phyloP scores from a whole-genome alignment of 176 grass and related monocot genomes.

The Guadua angustifolia region DNA sequence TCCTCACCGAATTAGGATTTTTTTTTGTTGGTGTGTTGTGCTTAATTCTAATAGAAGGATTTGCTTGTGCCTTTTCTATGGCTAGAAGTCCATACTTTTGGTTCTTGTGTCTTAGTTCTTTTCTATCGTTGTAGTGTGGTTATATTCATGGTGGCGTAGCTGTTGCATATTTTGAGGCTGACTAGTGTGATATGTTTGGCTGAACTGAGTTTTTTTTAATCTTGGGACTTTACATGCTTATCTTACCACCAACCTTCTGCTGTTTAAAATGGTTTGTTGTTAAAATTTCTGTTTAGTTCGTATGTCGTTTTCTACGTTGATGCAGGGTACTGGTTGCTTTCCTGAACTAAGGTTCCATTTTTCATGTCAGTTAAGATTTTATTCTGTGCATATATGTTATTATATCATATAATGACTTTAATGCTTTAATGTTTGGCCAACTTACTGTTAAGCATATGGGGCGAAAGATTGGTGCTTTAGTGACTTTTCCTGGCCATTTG shows the following conservation, averaged over 20 bases:
- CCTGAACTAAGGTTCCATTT: background rate
- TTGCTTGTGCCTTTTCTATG: background rate
- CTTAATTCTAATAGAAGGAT: background rate
- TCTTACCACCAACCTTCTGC: background rate
- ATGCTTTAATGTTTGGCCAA: background rate
- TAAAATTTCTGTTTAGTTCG: background rate
- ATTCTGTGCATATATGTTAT: background rate
- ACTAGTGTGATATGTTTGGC: background rate
- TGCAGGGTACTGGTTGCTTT: background rate
- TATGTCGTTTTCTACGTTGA: background rate
- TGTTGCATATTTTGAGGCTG: background rate
- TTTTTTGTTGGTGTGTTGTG: background rate
- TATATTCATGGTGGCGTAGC: background rate
- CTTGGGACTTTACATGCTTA: background rate
- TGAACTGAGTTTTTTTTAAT: background rate
- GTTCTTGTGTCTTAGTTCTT: background rate
- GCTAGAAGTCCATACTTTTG: background rate
- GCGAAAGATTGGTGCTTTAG: background rate
- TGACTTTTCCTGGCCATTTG: background rate
- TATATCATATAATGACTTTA: background rate
- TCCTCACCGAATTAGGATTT: background rate
- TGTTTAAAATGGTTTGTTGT: conserved; percentile 15
- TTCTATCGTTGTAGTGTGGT: background rate
- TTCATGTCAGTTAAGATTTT: background rate
- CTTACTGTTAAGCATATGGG: background rate